A percentile compares a stretch with the other conserved stretches of the same genome.
phyloP scores from a whole-genome alignment of 1,284 basidiomycete genomes.

The Fistulinella cinereoalba region DNA sequence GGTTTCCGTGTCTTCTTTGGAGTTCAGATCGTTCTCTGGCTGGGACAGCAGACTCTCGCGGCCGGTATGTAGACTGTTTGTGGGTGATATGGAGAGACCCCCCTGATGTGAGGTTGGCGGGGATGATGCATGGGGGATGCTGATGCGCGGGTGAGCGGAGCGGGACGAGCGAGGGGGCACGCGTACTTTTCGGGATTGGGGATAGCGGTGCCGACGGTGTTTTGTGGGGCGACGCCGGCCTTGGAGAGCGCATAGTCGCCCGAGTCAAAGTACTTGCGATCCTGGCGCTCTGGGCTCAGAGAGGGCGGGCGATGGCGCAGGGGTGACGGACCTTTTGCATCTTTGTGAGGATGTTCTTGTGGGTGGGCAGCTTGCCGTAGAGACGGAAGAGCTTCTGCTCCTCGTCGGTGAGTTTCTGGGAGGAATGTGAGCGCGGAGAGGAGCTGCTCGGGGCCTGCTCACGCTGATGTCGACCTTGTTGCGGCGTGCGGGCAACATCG shows the following conservation, averaged over 20 bases:
- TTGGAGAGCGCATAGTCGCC: slow-evolving; percentile 96
- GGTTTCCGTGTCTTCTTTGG: slow-evolving; percentile 20
- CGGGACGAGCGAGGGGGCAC: background rate
- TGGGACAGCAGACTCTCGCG: slow-evolving; percentile 62
- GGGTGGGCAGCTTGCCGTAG: slow-evolving; percentile 91
- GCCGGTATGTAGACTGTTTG: slow-evolving; percentile 58
- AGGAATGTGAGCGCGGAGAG: slow-evolving; percentile 4
- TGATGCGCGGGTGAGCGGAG: slow-evolving; percentile 27
- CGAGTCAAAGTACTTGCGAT: slow-evolving; percentile 97
- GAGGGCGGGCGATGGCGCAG: background rate
- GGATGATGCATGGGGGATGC: slow-evolving; percentile 74
- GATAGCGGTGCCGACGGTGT: slow-evolving; percentile 88
- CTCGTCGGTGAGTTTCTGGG: slow-evolving; percentile 81
- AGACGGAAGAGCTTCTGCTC: slow-evolving; percentile 93
- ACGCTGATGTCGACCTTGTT: slow-evolving; percentile 93
- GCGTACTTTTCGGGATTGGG: slow-evolving; percentile 92
- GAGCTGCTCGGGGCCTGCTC: slow-evolving; percentile 31
- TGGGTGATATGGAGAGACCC: slow-evolving; percentile 66
- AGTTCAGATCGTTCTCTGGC: slow-evolving; percentile 16
- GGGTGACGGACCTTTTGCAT: slow-evolving; percentile 84
- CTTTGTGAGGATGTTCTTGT: slow-evolving; percentile 91
- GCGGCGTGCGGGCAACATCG: slow-evolving; percentile 79
- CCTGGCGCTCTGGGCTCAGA: no score
- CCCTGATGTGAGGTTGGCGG: slow-evolving; percentile 50
- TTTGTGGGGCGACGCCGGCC: slow-evolving; percentile 87